Base-by-base conservation (phyloP, 176 grass and related monocot species). In the Raddia distichophylla region DNA sequence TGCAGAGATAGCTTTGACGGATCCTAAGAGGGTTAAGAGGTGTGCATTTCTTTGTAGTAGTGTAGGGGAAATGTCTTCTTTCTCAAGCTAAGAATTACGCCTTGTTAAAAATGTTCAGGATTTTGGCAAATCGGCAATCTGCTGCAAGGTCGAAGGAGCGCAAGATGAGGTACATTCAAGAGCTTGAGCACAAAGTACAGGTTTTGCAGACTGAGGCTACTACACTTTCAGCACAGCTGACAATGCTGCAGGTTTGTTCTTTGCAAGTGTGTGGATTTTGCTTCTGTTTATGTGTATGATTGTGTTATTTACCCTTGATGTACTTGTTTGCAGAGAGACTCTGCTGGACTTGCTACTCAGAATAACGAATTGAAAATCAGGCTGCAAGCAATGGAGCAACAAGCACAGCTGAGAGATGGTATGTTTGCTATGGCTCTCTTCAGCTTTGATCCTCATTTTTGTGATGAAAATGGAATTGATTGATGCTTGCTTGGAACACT, bases 1-100 rank as follows among this genome's bases (percentile, higher is more conserved):
- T 18, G 71, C 89, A 7, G 95, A 98, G 88, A 98, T 98, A 53
- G 95, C 95, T 60, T 9, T 93, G 53, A 85, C 90, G 0, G 95
- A 98, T 86, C 95, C 95, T 16, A 98, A 94, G 51, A 87, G 93
- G 81, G 92, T 98, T n/a, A 98, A 94, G 82, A 98, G 95, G 95
- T 97, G 46, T 57, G 68, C 57, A 67, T 53, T 89, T 81, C 57
- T 58, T 81, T n/a, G 5, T 69, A 13, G 10, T 59, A 17, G n/a
- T 6, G 34, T 69, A 10, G 8, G 7, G 0, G 44, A 60, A 44
- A 52, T 48, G 59, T 0, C 14, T 73, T 15, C 14, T 62, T 48
- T 0, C 3, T 78, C 33, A 49, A 80, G 44, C 53, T 87, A 3
- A 40, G 56, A 18, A 54, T 83, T 61, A 2, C 61, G 16, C 70